Base-by-base conservation (phyloP, 106 monocot genomes). In the Apostasia ramifera region DNA sequence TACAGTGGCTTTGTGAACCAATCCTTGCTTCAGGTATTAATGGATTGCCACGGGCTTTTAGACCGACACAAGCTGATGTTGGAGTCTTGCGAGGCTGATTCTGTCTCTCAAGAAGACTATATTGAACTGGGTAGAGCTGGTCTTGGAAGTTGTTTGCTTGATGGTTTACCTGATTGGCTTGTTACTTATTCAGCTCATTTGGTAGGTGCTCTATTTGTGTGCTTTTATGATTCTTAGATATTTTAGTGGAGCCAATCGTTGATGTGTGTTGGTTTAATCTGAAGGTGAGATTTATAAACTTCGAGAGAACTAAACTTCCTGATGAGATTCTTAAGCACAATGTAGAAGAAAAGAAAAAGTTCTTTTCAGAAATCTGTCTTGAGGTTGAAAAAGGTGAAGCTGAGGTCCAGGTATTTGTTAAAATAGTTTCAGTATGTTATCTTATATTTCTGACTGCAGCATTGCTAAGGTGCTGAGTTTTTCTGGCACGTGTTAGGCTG, bases 271-370 rank as follows among this genome's bases (percentile, higher is more conserved):
- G 51, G 8, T 52, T 44, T 53, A 59, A 56, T 65, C 74, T 79
- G 76, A 71, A 98, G 98, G 93, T 93, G 85, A 90, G 93, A 44
- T 98, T 87, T 80, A 93, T 98, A 57, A 88, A 90, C 67, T 83
- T 90, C 55, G 98, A 98, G 75, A 86, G 98, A 57, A 90, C 80
- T 58, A 90, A 85, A 56, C 85, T 98, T 65, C 98, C 98, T 64
- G 87, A 82, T 49, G 89, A 85, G 60, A 98, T 98, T 81, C 61
- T 98, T 7, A 85, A 81, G 78, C 90, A 85, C 74, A 93, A 93
- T 58, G 55, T 90, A 74, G 98, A 98, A 68, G 98, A 98, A 61
- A 98, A 98, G 79, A 90, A 76, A 54, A 93, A 98, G 76, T 98
- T 79, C 63, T 81, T 93, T 78, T 55, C 87, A 59, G 87, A 93